phyloP scores from a whole-genome alignment of 495 filamentous ascomycete genomes.

The Aspergillus bertholletiae region DNA sequence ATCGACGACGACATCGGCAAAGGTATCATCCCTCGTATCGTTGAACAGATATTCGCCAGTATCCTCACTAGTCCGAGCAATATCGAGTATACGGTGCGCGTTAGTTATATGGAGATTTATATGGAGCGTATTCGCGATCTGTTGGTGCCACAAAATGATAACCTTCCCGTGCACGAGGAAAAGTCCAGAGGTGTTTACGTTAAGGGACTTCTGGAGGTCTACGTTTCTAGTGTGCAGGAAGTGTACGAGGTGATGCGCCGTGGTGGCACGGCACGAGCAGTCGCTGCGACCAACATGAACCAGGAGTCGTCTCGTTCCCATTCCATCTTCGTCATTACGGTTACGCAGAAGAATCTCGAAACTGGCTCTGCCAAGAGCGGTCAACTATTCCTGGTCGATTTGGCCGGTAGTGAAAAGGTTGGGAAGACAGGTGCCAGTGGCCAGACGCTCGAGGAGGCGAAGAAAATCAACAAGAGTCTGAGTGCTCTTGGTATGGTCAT shows the following conservation, averaged over 20 bases:
- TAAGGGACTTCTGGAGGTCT: constrained; percentile 91
- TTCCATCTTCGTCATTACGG: constrained; percentile 96
- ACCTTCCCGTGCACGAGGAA: constrained; percentile 94
- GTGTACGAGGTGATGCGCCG: constrained; percentile 97
- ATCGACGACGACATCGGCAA: constrained; percentile 87
- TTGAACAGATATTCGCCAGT: constrained; percentile 95
- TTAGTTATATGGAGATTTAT: constrained; percentile 99
- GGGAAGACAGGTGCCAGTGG: constrained; percentile 98
- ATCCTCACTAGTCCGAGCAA: constrained; percentile 87
- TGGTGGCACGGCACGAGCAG: constrained; percentile 81
- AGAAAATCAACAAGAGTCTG: constrained; percentile 99
- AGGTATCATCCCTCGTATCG: constrained; percentile 95
- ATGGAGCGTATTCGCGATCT: constrained; percentile 98
- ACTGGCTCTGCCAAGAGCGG: constrained; percentile 96
- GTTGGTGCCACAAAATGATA: constrained; percentile 87
- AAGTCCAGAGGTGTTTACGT: constrained; percentile 96
- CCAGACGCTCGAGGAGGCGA: constrained; percentile 96
- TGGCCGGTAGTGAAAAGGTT: constrained; percentile 97
- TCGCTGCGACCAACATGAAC: constrained; percentile 99
- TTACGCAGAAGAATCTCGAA: constrained; percentile 97
- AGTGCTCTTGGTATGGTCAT: constrained; percentile 98
- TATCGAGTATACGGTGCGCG: constrained; percentile 95
- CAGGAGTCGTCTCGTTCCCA: constrained; percentile 97
- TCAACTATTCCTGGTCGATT: constrained; percentile 93
- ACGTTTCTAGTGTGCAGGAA: constrained; percentile 91